Percentiles rank a stretch among this genome's conserved stretches.
Evolutionary conservation across 1,284 basidiomycete species (phyloP).

Genomic region (Heterobasidion parviporum): DNA sequence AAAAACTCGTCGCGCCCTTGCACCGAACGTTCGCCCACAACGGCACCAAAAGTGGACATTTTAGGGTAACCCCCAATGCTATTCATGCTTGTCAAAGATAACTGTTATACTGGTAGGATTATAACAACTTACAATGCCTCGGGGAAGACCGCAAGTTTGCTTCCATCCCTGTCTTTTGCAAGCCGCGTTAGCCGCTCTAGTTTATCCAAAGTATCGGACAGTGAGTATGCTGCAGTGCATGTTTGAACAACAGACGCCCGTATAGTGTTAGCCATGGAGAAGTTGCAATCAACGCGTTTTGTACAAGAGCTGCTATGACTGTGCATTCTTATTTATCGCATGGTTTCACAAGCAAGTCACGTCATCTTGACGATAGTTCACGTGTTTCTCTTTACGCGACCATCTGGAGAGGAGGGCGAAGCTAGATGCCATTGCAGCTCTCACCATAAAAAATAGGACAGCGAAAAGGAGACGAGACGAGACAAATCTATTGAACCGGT

Average conservation of each 20-base stretch:
- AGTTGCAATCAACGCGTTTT: too few relatives aligned
- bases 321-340: not conserved
- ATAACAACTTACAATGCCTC: conserved; percentile 55
- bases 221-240: conserved; percentile 43
- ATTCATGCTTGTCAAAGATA: conserved; percentile 2
- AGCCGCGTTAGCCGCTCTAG: conserved; percentile 41
- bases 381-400: too few relatives aligned
- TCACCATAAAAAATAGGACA: not conserved
- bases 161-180: conserved; percentile 41
- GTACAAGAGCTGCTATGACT: not conserved
- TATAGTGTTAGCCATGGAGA: conserved; percentile 15
- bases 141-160: conserved; percentile 61
- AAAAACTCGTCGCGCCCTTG: conserved; percentile 57
- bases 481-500: conserved; percentile 1
- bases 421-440: not conserved
- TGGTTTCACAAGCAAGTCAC: not conserved
- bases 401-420: not conserved
- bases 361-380: not conserved
- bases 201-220: conserved; percentile 48
- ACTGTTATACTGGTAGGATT: conserved; percentile 8
- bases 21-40: conserved; percentile 42
- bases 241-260: conserved; percentile 49
- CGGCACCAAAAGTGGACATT: conserved; percentile 49
- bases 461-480: too few relatives aligned
- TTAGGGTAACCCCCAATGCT: conserved; percentile 67